A percentile compares a stretch with the other conserved stretches of the same genome.
Evolutionary conservation across 306 rosid genomes (phyloP).

Genomic region (Rosa chinensis): DNA sequence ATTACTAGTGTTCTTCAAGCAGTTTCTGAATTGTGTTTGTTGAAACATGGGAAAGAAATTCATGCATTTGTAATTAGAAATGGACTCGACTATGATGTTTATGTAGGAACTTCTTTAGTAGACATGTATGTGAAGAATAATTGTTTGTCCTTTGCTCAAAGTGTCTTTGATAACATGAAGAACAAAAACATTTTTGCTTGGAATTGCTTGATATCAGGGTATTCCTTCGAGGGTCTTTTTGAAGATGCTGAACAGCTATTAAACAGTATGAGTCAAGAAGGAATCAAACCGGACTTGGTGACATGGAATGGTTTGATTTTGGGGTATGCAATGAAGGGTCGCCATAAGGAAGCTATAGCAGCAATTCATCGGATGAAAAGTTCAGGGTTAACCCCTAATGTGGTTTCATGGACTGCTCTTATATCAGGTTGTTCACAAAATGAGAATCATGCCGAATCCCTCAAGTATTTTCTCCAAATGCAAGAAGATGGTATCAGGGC

Average conservation of each 20-base stretch:
- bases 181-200: slow-evolving; percentile 57
- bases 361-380: slow-evolving; percentile 46
- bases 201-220: slow-evolving; percentile 70
- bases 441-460: slow-evolving; percentile 42
- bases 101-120: slow-evolving; percentile 56
- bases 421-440: slow-evolving; percentile 65
- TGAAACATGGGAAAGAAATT: slow-evolving; percentile 56
- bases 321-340: slow-evolving; percentile 58
- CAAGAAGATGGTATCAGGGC: slow-evolving; percentile 55
- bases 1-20: slow-evolving; percentile 62
- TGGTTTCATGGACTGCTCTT: slow-evolving; percentile 74
- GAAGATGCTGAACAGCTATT: slow-evolving; percentile 48
- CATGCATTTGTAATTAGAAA: slow-evolving; percentile 60
- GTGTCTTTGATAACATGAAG: slow-evolving; percentile 46
- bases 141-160: slow-evolving; percentile 45
- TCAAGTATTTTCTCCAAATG: slow-evolving; percentile 56
- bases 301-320: slow-evolving; percentile 71
- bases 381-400: slow-evolving; percentile 57
- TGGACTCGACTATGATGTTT: slow-evolving; percentile 53
- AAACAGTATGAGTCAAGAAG: slow-evolving; percentile 41
- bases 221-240: slow-evolving; percentile 57
- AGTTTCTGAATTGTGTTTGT: slow-evolving; percentile 43
- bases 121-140: slow-evolving; percentile 68
- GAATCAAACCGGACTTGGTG: slow-evolving; percentile 59
- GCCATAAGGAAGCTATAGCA: slow-evolving; percentile 49